Percentiles rank a stretch among this genome's conserved stretches.
These are phyloP conservation scores for Arctium lappa DNA, from an alignment of 129 eudicot genomes.

Conservation along the genomic window DNA sequence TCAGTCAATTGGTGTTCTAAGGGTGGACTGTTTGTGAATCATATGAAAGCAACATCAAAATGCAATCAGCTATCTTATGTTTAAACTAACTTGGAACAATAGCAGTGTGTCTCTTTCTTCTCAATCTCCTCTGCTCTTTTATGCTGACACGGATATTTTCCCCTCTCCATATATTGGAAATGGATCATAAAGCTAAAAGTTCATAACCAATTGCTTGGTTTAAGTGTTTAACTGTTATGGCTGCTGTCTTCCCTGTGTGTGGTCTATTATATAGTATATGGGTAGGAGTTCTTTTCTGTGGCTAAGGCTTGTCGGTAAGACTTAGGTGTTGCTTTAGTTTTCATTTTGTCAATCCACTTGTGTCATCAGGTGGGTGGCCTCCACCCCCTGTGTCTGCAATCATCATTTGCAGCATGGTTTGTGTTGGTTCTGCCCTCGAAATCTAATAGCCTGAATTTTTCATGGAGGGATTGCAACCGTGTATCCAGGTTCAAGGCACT, in stretches of 20 bases:
- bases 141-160: neutral
- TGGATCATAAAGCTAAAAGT: neutral
- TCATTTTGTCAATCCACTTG: neutral
- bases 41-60: neutral
- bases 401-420: neutral
- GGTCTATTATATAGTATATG: neutral
- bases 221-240: neutral
- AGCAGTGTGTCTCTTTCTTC: neutral
- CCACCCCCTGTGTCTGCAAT: neutral
- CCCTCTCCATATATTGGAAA: neutral
- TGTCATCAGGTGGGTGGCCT: conserved; percentile 3
- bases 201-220: neutral
- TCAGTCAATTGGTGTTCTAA: neutral
- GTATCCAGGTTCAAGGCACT: neutral
- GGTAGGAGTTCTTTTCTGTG: neutral
- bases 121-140: neutral
- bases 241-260: neutral
- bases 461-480: neutral
- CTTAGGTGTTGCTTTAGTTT: neutral
- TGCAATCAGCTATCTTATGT: neutral
- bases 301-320: neutral
- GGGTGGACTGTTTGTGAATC: neutral
- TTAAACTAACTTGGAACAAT: too few species aligned
- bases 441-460: too few species aligned
- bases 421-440: neutral